Evolutionary conservation across 2,329 filamentous ascomycete species (phyloP).

Genomic region (Ceratocystiopsis minuta): DNA sequence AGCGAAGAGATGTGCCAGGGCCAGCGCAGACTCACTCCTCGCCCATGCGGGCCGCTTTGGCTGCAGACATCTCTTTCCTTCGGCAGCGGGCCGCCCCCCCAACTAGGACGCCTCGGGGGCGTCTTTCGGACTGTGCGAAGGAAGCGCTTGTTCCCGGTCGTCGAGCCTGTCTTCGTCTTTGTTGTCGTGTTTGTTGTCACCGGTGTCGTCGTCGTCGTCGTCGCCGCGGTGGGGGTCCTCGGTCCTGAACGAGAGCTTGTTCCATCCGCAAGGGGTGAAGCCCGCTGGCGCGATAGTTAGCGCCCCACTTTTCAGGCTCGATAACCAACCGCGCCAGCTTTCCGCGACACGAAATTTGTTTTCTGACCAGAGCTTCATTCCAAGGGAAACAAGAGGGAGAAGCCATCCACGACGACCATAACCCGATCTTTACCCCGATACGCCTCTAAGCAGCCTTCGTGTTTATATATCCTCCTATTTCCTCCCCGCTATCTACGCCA

Average conservation of each 20-base stretch:
- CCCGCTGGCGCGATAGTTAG: background rate
- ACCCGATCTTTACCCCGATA: background rate
- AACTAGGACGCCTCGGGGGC: no score
- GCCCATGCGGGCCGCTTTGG: constrained; percentile 41
- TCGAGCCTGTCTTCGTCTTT: background rate
- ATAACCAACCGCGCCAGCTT: background rate
- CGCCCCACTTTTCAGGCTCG: background rate
- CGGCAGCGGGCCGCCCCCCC: no score
- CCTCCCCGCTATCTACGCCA: no score
- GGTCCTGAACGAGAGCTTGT: no score
- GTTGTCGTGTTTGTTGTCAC: background rate
- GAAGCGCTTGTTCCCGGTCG: no score
- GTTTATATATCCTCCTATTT: background rate
- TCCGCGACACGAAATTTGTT: background rate
- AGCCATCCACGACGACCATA: background rate
- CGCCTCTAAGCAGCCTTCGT: background rate
- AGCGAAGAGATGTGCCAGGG: no score
- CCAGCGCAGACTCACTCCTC: constrained; percentile 33
- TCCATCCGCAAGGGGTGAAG: no score
- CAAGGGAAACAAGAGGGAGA: background rate
- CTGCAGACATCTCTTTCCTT: constrained; percentile 31
- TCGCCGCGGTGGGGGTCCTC: background rate
- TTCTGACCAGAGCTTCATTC: background rate
- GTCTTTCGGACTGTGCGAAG: background rate
- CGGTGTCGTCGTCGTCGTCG: background rate